A percentile compares a stretch with the other conserved stretches of the same genome.
phyloP scores from a whole-genome alignment of 2,329 filamentous ascomycete species.

The Geosmithia flava region DNA sequence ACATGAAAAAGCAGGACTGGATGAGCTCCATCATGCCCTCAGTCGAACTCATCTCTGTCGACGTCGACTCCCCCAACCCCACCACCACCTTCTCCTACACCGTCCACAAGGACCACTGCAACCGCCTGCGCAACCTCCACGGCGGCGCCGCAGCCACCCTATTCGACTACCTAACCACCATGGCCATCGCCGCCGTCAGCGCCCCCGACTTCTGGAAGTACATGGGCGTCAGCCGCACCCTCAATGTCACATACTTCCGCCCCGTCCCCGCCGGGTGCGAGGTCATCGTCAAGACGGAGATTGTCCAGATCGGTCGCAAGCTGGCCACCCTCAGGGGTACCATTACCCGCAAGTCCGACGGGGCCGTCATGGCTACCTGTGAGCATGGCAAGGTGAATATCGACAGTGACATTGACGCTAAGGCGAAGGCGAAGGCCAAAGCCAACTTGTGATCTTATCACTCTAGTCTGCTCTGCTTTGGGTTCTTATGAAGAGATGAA shows the following conservation, averaged over 20 bases:
- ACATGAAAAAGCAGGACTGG: constrained; percentile 26
- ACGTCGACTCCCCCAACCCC: constrained; percentile 20
- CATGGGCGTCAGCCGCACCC: constrained; percentile 52
- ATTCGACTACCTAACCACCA: constrained; percentile 53
- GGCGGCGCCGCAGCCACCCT: constrained; percentile 53
- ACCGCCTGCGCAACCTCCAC: constrained; percentile 42
- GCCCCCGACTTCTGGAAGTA: constrained; percentile 47
- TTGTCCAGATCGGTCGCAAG: constrained; percentile 43
- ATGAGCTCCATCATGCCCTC: constrained; percentile 26
- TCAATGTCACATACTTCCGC: constrained; percentile 56
- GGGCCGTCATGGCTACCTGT: constrained; percentile 40
- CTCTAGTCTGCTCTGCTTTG: too few species aligned
- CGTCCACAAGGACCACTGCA: constrained; percentile 37
- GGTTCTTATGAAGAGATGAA: too few species aligned
- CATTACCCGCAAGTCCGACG: constrained; percentile 40
- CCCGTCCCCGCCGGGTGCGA: constrained; percentile 40
- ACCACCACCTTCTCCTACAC: constrained; percentile 32
- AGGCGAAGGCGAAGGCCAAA: not conserved
- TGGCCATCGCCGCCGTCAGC: constrained; percentile 42
- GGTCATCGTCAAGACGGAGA: constrained; percentile 41
- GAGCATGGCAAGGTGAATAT: constrained; percentile 56
- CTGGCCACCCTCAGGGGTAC: constrained; percentile 39
- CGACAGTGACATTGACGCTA: constrained; percentile 23
- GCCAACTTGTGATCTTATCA: not conserved
- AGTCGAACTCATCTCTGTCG: constrained; percentile 25